These are phyloP conservation scores for Phylloporus sp. DNA, from an alignment of 768 basidiomycete species.

Conservation along the genomic window DNA sequence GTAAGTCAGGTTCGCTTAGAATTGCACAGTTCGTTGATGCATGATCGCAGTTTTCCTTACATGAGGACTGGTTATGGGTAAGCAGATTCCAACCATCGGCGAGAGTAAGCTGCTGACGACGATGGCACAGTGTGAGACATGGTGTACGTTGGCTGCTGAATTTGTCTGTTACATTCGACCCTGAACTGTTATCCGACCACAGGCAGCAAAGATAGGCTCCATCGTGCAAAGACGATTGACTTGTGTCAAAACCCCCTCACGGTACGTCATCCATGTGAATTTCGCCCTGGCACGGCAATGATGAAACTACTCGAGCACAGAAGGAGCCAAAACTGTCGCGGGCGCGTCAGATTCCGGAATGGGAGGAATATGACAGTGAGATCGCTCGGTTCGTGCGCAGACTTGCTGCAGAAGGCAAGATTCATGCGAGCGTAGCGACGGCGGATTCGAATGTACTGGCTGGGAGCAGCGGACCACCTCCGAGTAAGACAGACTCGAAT, in stretches of 20 bases:
- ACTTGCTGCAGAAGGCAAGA: slow-evolving; percentile 64
- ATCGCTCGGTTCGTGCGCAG: slow-evolving; percentile 77
- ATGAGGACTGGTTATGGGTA: slow-evolving; percentile 96
- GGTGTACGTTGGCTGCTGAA: slow-evolving; percentile 60
- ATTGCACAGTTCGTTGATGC: slow-evolving; percentile 1
- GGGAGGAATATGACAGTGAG: slow-evolving; percentile 92
- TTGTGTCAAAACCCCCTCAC: slow-evolving; percentile 96
- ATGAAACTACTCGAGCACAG: slow-evolving; percentile 36
- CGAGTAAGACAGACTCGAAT: not conserved
- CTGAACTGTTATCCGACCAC: slow-evolving; percentile 3
- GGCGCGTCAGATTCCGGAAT: slow-evolving; percentile 94
- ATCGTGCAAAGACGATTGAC: slow-evolving; percentile 86
- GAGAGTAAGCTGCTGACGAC: slow-evolving; percentile 3
- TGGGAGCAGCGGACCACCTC: slow-evolving; percentile 34
- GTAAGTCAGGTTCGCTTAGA: slow-evolving; percentile 45
- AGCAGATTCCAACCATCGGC: slow-evolving; percentile 19
- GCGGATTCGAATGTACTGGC: slow-evolving; percentile 70
- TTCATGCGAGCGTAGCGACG: slow-evolving; percentile 60
- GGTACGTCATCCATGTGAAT: slow-evolving; percentile 39
- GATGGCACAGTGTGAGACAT: slow-evolving; percentile 83
- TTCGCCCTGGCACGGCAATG: not conserved
- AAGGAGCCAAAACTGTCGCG: slow-evolving; percentile 96
- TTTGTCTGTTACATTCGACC: not conserved
- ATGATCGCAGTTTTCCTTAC: slow-evolving; percentile 69
- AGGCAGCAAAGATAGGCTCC: slow-evolving; percentile 79